Conservation (phyloP, 352 stramenopile genomes). For the Pythium aquatile region DNA sequence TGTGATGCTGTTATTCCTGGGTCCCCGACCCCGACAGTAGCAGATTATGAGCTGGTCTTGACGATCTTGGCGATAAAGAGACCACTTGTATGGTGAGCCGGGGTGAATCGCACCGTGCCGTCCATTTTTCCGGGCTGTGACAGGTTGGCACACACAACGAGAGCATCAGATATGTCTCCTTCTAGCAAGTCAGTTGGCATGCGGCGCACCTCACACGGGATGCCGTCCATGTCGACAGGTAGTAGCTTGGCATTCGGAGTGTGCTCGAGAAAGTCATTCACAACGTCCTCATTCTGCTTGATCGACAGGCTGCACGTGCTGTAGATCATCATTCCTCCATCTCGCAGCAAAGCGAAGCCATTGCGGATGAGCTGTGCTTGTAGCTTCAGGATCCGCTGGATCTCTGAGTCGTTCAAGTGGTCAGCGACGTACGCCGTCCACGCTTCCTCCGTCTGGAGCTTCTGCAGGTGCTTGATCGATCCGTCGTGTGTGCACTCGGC, state of each 20-base stretch:
- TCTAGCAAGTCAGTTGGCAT: neutral
- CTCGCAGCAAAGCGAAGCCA: slow-evolving; percentile 87
- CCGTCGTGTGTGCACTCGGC: slow-evolving; percentile 96
- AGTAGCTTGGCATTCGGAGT: slow-evolving; percentile 37
- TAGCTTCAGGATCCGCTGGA: slow-evolving; percentile 59
- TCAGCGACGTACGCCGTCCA: slow-evolving; percentile 76
- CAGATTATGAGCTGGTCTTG: slow-evolving; percentile 20
- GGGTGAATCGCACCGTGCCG: slow-evolving; percentile 70
- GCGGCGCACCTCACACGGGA: slow-evolving; percentile 48
- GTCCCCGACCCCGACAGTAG: too few species aligned
- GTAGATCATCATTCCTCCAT: slow-evolving; percentile 92
- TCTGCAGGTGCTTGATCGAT: slow-evolving; percentile 87
- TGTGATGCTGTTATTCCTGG: too few species aligned
- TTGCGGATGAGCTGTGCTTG: slow-evolving; percentile 69
- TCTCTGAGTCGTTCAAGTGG: slow-evolving; percentile 53
- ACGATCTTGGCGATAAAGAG: slow-evolving; percentile 72
- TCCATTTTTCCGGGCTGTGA: slow-evolving; percentile 32
- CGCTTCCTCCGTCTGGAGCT: slow-evolving; percentile 59
- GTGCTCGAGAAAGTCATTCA: slow-evolving; percentile 71
- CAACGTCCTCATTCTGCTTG: slow-evolving; percentile 93
- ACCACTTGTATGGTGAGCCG: slow-evolving; percentile 63
- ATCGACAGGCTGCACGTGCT: slow-evolving; percentile 93
- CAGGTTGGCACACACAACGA: too few species aligned
- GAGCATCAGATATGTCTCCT: too few species aligned
- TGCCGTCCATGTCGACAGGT: slow-evolving; percentile 34